phyloP scores from a whole-genome alignment of 768 basidiomycete species.

The Suillus lakei region DNA sequence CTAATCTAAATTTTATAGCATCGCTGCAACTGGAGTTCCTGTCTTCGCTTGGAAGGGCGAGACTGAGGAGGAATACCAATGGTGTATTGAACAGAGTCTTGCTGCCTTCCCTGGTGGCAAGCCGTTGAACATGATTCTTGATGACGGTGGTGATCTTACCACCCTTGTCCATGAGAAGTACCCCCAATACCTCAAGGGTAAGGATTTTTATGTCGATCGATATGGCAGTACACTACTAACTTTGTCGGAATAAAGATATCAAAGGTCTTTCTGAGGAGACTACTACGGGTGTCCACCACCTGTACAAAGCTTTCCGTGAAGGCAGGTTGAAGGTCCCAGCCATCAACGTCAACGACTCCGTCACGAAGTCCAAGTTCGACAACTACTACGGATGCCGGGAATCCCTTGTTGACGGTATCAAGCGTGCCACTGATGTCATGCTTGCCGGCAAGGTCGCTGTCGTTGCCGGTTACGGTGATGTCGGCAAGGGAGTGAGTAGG shows the following conservation, averaged over 20 bases:
- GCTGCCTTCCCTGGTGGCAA: slow-evolving; percentile 84
- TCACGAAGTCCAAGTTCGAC: slow-evolving; percentile 99
- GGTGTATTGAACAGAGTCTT: slow-evolving; percentile 98
- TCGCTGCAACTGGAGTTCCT: slow-evolving; percentile 97
- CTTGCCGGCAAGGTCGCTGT: slow-evolving; percentile 99
- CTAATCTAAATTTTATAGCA: slow-evolving; percentile 48
- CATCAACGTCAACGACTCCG: slow-evolving; percentile 99
- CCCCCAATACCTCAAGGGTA: slow-evolving; percentile 85
- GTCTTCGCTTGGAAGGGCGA: slow-evolving; percentile 99
- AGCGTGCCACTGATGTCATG: slow-evolving; percentile 99
- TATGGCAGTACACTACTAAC: slow-evolving; percentile 15
- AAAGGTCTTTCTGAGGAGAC: slow-evolving; percentile 98
- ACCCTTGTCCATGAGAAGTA: slow-evolving; percentile 94
- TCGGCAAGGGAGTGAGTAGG: slow-evolving; percentile 93
- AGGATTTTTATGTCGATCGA: slow-evolving; percentile 15
- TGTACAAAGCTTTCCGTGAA: slow-evolving; percentile 97
- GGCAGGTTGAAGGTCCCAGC: slow-evolving; percentile 96
- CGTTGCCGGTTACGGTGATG: slow-evolving; percentile 98
- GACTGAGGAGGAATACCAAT: slow-evolving; percentile 97
- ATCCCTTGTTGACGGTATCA: slow-evolving; percentile 99
- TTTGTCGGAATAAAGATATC: slow-evolving; percentile 56
- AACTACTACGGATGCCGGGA: slow-evolving; percentile 99
- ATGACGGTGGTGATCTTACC: slow-evolving; percentile 98
- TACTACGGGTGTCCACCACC: slow-evolving; percentile 98
- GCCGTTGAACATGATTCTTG: slow-evolving; percentile 97